Evolutionary conservation across 495 filamentous ascomycete species (phyloP), one percentile per base, ranked within the genome.

Genomic region (Hypoxylon lienhwacheense): DNA sequence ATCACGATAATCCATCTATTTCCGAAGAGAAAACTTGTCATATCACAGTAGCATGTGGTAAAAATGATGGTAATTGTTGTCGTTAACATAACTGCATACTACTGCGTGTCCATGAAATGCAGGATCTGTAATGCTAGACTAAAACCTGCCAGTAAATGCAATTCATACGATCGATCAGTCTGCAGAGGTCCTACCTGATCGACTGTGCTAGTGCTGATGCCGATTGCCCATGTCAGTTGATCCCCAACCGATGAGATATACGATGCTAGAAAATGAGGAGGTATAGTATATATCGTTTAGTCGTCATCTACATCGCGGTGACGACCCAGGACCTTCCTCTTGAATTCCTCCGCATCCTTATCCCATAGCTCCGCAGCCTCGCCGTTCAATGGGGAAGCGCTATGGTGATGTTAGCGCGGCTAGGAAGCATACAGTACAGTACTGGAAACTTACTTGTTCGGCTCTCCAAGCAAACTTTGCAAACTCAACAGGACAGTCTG

Each of bases 341-440:
- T 90, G 79, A 90, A 99, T 61, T 95, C 89, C 34, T 80, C 80
- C 29, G 87, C 81, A 70, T 97, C 81, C 51, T 85, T 88, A 62
- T 97, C 93, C 95, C 95, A 97, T 20, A 97, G 77, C 67, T 96
- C 89, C 11, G 93, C 93, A 16, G 93, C 93, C 71, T 97, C 90
- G 55, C 90, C 93, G 65, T 99, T 99, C 48, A 99, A 76, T 0
- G 93, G 93, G 59, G 89, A 95, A 53, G 93, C 84, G 68, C 93
- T 98, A 59, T 48, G 16, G 35, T 32, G 53, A 12, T 32, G 36
- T 61, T 42, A 36, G 20, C 19, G 33, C 17, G 45, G 34, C 24
- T 4, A 26, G n/a, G n/a, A 31, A n/a, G 14, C 15, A 8, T 26
- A 33, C 19, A 25, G 11, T 7, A 7, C 12, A 47, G 17, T 12